Conservation (phyloP, 306 rosid species). For the Trichosanthes truncata region DNA sequence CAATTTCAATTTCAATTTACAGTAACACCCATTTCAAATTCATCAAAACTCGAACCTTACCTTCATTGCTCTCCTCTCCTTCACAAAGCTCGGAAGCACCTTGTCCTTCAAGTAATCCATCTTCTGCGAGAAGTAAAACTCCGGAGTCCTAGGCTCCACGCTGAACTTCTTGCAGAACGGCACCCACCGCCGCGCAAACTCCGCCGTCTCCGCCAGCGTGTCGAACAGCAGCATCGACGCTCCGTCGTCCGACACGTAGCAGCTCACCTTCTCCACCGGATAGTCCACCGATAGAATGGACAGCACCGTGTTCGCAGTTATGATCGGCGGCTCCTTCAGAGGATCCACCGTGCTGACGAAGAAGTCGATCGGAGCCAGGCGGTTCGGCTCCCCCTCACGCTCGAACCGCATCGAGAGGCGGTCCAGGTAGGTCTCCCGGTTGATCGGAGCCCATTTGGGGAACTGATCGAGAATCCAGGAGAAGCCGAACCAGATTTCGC, state of each 20-base stretch:
- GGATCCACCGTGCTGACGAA: conserved; percentile 86
- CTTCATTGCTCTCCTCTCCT: conserved; percentile 93
- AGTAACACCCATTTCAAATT: background rate
- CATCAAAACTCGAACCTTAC: conserved; percentile 16
- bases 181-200: conserved; percentile 87
- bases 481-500: conserved; percentile 83
- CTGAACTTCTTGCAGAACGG: conserved; percentile 73
- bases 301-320: conserved; percentile 76
- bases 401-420: conserved; percentile 76
- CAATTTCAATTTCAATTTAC: background rate
- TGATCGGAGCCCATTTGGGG: conserved; percentile 89
- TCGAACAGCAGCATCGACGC: conserved; percentile 84
- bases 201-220: conserved; percentile 65
- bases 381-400: conserved; percentile 52
- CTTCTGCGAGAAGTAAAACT: conserved; percentile 75
- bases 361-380: conserved; percentile 52
- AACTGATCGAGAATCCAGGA: conserved; percentile 87
- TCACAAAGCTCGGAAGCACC: conserved; percentile 72
- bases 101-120: conserved; percentile 89
- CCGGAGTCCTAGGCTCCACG: conserved; percentile 87
- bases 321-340: conserved; percentile 79
- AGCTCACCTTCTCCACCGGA: conserved; percentile 73
- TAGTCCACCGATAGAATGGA: conserved; percentile 78
- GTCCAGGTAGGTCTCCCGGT: conserved; percentile 69
- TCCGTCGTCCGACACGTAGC: conserved; percentile 90